Conservation (phyloP, 768 basidiomycete genomes). For the Amanita thiersii region DNA sequence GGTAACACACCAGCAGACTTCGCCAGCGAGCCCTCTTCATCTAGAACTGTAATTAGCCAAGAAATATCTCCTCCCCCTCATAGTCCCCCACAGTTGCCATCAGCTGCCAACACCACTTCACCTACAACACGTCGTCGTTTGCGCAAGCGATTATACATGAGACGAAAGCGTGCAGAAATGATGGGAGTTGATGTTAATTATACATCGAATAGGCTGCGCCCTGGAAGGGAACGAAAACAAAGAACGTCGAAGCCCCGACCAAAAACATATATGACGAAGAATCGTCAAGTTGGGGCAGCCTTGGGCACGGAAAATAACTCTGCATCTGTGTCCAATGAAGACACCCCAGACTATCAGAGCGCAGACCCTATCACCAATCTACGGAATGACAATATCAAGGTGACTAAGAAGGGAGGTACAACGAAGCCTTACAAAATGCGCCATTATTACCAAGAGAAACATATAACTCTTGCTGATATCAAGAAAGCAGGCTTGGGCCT, state of each 20-base stretch:
- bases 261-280: slow-evolving; percentile 10
- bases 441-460: slow-evolving; percentile 30
- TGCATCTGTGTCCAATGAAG: background rate
- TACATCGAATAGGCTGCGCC: slow-evolving; percentile 24
- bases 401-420: slow-evolving; percentile 22
- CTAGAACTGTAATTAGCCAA: too few relatives aligned
- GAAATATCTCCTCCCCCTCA: too few relatives aligned
- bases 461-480: slow-evolving; percentile 37
- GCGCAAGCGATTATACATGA: slow-evolving; percentile 64
- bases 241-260: slow-evolving; percentile 14
- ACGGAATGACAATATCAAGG: slow-evolving; percentile 2
- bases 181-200: slow-evolving; percentile 25
- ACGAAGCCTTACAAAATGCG: slow-evolving; percentile 39
- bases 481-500: slow-evolving; percentile 35
- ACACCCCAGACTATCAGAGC: background rate
- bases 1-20: too few relatives aligned
- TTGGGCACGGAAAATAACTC: background rate
- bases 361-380: background rate
- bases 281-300: background rate
- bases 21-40: too few relatives aligned
- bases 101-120: slow-evolving; percentile 14
- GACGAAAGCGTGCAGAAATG: slow-evolving; percentile 51
- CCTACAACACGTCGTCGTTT: slow-evolving; percentile 46
- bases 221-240: slow-evolving; percentile 23
- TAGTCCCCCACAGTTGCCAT: background rate